phyloP scores from a whole-genome alignment of 106 monocot genomes.

The Dactylorhiza incarnata region DNA sequence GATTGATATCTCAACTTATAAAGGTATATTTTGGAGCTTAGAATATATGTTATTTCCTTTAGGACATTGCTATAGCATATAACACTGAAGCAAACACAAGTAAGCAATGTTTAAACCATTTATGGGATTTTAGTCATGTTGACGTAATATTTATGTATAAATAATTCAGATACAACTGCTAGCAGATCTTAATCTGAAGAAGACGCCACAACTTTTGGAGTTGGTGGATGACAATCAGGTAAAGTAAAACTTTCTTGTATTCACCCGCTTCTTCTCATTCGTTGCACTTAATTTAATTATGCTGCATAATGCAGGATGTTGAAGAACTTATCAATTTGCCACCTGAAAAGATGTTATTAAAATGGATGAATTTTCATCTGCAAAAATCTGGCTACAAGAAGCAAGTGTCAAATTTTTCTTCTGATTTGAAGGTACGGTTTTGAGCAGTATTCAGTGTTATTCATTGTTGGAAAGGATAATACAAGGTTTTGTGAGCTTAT shows the following conservation, averaged over 20 bases:
- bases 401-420: conserved; percentile 55
- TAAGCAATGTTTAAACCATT: neutral
- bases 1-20: conserved; percentile 96
- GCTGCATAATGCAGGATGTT: conserved; percentile 37
- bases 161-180: conserved; percentile 81
- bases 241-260: neutral
- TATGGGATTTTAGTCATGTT: neutral
- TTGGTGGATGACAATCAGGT: conserved; percentile 79
- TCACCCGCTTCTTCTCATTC: neutral
- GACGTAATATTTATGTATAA: neutral
- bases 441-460: neutral
- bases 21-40: conserved; percentile 42
- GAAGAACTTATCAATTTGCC: conserved; percentile 56
- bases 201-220: conserved; percentile 89
- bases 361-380: conserved; percentile 82
- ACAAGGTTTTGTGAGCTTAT: neutral
- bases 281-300: neutral
- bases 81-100: neutral
- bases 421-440: conserved; percentile 49
- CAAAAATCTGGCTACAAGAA: conserved; percentile 76
- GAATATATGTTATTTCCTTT: neutral
- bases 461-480: neutral
- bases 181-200: conserved; percentile 93
- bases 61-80: neutral
- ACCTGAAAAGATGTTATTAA: conserved; percentile 63